Evolutionary conservation across 495 filamentous ascomycete genomes (phyloP).

Genomic region (Podospora fimiseda): DNA sequence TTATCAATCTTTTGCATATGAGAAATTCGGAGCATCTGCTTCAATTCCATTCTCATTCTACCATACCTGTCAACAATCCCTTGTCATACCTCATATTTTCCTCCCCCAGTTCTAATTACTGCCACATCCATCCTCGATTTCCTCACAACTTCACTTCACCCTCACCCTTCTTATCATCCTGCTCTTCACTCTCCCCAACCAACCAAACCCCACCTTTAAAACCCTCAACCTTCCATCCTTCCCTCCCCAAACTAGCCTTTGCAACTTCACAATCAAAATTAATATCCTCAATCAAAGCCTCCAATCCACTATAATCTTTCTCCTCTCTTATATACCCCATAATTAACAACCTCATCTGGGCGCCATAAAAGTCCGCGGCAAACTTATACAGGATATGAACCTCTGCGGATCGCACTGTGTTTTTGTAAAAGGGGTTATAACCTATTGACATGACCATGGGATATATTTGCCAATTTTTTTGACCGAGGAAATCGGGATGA

Average conservation of each 20-base stretch:
- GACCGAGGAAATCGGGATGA: slow-evolving; percentile 32
- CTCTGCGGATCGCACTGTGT: slow-evolving; percentile 74
- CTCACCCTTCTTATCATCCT: no score
- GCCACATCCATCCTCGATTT: no score
- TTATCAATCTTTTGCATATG: no score
- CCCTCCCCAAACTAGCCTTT: slow-evolving; percentile 60
- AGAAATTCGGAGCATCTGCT: no score
- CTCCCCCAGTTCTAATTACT: no score
- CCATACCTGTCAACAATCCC: no score
- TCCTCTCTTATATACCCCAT: slow-evolving; percentile 86
- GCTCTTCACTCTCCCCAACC: no score
- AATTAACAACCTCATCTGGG: slow-evolving; percentile 67
- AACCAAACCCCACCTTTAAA: no score
- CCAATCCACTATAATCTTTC: slow-evolving; percentile 76
- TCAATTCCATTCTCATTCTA: no score
- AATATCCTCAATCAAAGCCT: slow-evolving; percentile 84
- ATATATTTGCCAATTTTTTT: slow-evolving; percentile 41
- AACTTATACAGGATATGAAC: slow-evolving; percentile 82
- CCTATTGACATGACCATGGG: slow-evolving; percentile 92
- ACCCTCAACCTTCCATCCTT: slow-evolving; percentile 56
- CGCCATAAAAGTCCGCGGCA: slow-evolving; percentile 75
- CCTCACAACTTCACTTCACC: no score
- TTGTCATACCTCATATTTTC: no score
- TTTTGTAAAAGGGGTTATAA: slow-evolving; percentile 95
- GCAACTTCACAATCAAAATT: slow-evolving; percentile 81